Evolutionary conservation across 176 grass and related monocot genomes (phyloP), one percentile per base, ranked within the genome.

Genomic region (Microstegium vimineum): DNA sequence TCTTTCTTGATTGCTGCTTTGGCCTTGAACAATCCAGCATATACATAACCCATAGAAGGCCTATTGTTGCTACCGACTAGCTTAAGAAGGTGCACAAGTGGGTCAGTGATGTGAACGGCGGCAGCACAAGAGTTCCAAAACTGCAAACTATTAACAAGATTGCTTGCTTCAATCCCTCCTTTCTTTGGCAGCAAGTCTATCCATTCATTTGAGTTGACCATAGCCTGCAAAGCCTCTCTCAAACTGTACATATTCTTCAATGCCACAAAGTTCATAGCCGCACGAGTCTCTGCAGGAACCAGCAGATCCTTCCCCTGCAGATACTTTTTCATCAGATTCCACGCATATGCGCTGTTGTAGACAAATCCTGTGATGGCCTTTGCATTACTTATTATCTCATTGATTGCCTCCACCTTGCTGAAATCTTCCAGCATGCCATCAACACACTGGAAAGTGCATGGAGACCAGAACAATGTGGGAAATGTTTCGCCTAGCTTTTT

Each of bases 381-480:
- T 1, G 92, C 90, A 51, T 91, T 93, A 75, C 88, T 78, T 16
- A 98, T 88, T 80, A 94, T 86, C 84, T 94, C 92, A 46, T 72
- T 87, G 85, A 94, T 87, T 13, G 79, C 75, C 26, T 43, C 76
- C 14, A 88, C 69, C 84, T 91, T 91, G 66, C 90, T 83, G 40
- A 98, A 87, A 88, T 93, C 95, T 77, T 98, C 90, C 4, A 98
- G 90, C 77, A 98, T 98, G 20, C 63, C 95, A 56, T 98, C 82
- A n/a, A 98, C 91, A 84, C 86, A 93, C 38, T 72, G 84, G 73
- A 89, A 94, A 86, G 86, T 78, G 47, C 95, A 98, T 1, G 88
- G 81, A 15, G 89, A 93, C 95, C 95, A 98, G 83, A 98, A 98
- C 72, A 98, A 54, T 14, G 95, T 98, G 60, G 95, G 95, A 56